phyloP scores from a whole-genome alignment of 805 yeast genomes.

The Metschnikowia cubensis region DNA sequence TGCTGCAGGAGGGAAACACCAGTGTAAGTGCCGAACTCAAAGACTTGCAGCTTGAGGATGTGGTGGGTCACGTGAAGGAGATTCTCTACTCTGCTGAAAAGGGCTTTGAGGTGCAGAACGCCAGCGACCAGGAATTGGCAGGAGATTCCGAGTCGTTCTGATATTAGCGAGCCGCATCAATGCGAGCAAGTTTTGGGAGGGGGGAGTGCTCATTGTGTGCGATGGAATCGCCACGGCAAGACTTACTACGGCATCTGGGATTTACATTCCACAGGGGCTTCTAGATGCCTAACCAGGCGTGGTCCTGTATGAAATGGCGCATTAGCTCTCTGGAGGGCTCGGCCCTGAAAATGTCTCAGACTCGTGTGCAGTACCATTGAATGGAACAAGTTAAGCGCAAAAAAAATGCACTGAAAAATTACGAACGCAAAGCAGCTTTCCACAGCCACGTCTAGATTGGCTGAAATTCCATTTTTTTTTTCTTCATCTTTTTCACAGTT shows the following conservation, averaged over 20 bases:
- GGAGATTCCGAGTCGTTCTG: conserved; percentile 22
- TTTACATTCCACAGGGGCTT: background rate
- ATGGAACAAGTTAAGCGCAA: background rate
- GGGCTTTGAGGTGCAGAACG: conserved; percentile 57
- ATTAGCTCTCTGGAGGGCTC: background rate
- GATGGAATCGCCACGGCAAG: background rate
- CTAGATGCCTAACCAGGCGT: background rate
- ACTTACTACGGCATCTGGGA: background rate
- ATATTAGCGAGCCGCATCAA: background rate
- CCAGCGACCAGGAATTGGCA: background rate
- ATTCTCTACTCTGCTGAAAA: conserved; percentile 79
- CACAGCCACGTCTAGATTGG: background rate
- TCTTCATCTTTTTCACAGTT: background rate
- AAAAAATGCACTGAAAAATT: conserved; percentile 2
- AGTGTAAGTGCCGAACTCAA: conserved; percentile 39
- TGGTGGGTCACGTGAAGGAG: conserved; percentile 58
- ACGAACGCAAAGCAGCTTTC: background rate
- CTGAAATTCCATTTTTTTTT: background rate
- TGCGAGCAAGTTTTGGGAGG: background rate
- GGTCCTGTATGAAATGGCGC: conserved; percentile 2
- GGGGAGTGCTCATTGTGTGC: background rate
- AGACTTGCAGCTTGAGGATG: conserved; percentile 24
- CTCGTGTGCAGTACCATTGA: background rate
- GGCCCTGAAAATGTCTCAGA: conserved; percentile 3
- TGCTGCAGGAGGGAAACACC: conserved; percentile 13